Evolutionary conservation across 768 basidiomycete species (phyloP).

Genomic region (Leccinellum albellum): DNA sequence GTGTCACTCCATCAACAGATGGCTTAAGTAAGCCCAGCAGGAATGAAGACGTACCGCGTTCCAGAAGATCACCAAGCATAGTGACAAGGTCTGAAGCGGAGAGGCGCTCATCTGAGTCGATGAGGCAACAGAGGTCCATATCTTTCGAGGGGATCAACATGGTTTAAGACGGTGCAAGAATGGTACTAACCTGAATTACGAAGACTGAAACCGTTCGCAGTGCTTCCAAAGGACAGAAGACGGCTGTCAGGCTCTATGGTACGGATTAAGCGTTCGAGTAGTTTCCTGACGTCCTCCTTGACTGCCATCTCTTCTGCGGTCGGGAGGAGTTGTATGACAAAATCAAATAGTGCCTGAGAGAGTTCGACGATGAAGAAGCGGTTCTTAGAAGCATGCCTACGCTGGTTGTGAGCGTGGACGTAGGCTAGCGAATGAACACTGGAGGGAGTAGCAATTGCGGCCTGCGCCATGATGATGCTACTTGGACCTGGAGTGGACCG

Average conservation of each 20-base stretch:
- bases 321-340: slow-evolving; percentile 88
- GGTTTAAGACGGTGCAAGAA: slow-evolving; percentile 2
- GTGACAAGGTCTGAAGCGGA: slow-evolving; percentile 88
- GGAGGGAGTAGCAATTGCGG: slow-evolving; percentile 18
- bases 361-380: slow-evolving; percentile 71
- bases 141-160: slow-evolving; percentile 46
- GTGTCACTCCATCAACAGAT: slow-evolving; percentile 9
- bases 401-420: slow-evolving; percentile 34
- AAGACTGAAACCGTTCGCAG: slow-evolving; percentile 95
- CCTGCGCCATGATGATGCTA: slow-evolving; percentile 27
- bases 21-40: not conserved
- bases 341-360: slow-evolving; percentile 89
- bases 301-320: slow-evolving; percentile 86
- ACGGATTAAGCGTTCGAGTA: slow-evolving; percentile 92
- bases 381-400: slow-evolving; percentile 44
- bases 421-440: slow-evolving; percentile 25
- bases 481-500: not conserved
- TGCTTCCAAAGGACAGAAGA: slow-evolving; percentile 91
- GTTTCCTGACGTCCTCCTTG: slow-evolving; percentile 93
- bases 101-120: slow-evolving; percentile 78
- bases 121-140: slow-evolving; percentile 98
- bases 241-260: slow-evolving; percentile 91
- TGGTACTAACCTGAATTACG: slow-evolving; percentile 77
- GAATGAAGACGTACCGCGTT: slow-evolving; percentile 65
- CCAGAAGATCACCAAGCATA: slow-evolving; percentile 88